A percentile compares a stretch with the other conserved stretches of the same genome.
Evolutionary conservation across 768 basidiomycete genomes (phyloP).

Genomic region (Fistulinella prunicolor): DNA sequence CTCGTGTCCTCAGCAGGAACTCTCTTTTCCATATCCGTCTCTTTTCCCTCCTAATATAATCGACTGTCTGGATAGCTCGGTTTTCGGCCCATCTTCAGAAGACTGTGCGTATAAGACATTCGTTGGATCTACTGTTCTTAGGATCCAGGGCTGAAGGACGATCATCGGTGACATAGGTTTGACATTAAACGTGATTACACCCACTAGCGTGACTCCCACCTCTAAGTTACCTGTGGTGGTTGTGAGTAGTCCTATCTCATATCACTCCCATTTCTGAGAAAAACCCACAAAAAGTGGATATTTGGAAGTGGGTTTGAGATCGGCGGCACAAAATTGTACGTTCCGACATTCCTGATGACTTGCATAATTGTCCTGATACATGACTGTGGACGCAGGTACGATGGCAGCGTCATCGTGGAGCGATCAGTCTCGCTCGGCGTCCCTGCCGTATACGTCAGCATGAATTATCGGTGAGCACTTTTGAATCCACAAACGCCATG

Average conservation of each 20-base stretch:
- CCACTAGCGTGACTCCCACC: constrained; percentile 36
- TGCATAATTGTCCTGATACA: too few species aligned
- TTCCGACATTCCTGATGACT: not conserved
- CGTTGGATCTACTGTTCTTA: not conserved
- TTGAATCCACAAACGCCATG: not conserved
- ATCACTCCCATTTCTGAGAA: not conserved
- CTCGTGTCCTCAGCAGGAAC: constrained; percentile 8
- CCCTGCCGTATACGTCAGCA: constrained; percentile 38
- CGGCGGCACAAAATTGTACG: constrained; percentile 22
- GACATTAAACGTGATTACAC: constrained; percentile 51
- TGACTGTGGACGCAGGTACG: constrained; percentile 3
- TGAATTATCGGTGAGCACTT: constrained; percentile 39
- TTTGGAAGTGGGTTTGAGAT: constrained; percentile 36
- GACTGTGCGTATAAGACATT: constrained; percentile 41
- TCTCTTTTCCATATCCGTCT: constrained; percentile 9
- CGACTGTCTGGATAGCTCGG: constrained; percentile 24
- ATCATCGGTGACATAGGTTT: constrained; percentile 35
- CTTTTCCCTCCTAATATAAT: constrained; percentile 16
- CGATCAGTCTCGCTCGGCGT: constrained; percentile 29
- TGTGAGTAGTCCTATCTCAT: constrained; percentile 31
- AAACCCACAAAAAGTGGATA: constrained; percentile 26
- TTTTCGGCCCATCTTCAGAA: constrained; percentile 37
- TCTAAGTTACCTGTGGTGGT: constrained; percentile 53
- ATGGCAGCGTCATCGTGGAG: constrained; percentile 29
- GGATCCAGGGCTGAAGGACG: not conserved